These are phyloP conservation scores for Calonectria hongkongensis DNA, from an alignment of 2,329 filamentous ascomycete genomes.

Conservation along the genomic window DNA sequence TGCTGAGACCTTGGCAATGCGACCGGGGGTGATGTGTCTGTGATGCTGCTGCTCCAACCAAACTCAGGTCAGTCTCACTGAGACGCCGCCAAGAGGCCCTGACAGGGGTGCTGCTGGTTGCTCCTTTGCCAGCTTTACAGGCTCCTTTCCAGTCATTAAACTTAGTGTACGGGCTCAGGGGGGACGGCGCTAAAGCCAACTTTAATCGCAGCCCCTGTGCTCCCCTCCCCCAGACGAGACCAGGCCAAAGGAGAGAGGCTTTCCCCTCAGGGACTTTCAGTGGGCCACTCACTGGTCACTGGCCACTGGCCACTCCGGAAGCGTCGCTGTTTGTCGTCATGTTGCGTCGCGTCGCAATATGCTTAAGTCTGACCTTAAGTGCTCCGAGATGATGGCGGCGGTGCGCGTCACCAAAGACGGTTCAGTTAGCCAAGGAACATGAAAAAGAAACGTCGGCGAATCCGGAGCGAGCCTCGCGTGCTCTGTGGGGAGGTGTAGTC, in stretches of 20 bases:
- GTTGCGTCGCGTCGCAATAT: slow-evolving; percentile 11
- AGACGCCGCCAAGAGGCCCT: background rate
- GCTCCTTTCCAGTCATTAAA: slow-evolving; percentile 25
- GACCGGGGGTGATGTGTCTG: background rate
- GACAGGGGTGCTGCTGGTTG: slow-evolving; percentile 17
- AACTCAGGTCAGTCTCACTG: background rate
- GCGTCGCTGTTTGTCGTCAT: background rate
- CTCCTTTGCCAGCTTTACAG: slow-evolving; percentile 16
- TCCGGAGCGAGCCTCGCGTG: background rate
- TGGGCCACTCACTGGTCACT: background rate
- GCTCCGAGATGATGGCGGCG: background rate
- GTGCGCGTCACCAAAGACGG: slow-evolving; percentile 12
- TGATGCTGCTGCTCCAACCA: background rate
- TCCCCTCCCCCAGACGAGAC: background rate
- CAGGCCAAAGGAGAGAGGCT: background rate
- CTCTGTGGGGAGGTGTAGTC: background rate
- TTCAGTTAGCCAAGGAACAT: background rate
- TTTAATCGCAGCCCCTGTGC: slow-evolving; percentile 7
- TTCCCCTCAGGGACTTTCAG: background rate
- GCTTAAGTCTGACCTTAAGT: slow-evolving; percentile 21
- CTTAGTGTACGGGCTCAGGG: slow-evolving; percentile 12
- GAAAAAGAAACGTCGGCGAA: slow-evolving; percentile 3
- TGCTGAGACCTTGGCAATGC: slow-evolving; percentile 11
- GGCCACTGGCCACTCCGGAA: background rate
- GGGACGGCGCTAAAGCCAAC: slow-evolving; percentile 19